Conservation (phyloP, 805 yeast genomes). For the Yarrowia keelungensis region DNA sequence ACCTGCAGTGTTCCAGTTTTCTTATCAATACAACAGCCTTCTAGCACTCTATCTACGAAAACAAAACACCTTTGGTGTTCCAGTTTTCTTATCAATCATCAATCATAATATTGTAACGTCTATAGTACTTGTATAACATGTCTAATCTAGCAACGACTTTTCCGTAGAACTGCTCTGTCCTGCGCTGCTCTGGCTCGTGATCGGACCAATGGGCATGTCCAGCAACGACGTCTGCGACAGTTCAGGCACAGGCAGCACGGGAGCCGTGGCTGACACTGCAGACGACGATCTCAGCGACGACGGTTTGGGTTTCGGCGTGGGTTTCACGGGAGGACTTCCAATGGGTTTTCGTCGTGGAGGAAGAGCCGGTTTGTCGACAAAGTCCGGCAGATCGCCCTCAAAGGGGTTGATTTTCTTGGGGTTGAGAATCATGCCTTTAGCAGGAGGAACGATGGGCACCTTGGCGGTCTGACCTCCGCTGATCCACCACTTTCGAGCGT, state of each 20-base stretch:
- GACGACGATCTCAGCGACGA: conserved; percentile 9
- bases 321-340: conserved; percentile 19
- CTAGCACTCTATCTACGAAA: too few relatives aligned
- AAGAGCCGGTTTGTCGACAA: conserved; percentile 50
- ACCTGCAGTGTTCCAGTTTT: too few relatives aligned
- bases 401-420: conserved; percentile 83
- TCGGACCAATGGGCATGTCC: conserved; percentile 31
- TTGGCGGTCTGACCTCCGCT: conserved; percentile 78
- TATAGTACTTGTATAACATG: too few relatives aligned
- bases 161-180: not conserved
- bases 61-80: too few relatives aligned
- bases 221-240: conserved; percentile 13
- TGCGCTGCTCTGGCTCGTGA: conserved; percentile 5
- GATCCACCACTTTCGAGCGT: conserved; percentile 88
- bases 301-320: conserved; percentile 25
- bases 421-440: conserved; percentile 61
- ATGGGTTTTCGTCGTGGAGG: conserved; percentile 28
- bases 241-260: conserved; percentile 11
- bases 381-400: conserved; percentile 56
- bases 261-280: not conserved
- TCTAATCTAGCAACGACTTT: conserved; percentile 4
- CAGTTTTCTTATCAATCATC: too few relatives aligned
- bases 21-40: too few relatives aligned
- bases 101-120: too few relatives aligned
- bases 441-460: conserved; percentile 59